Conservation (phyloP, 164 flowering plant genomes). For the Aristolochia fimbriata region DNA sequence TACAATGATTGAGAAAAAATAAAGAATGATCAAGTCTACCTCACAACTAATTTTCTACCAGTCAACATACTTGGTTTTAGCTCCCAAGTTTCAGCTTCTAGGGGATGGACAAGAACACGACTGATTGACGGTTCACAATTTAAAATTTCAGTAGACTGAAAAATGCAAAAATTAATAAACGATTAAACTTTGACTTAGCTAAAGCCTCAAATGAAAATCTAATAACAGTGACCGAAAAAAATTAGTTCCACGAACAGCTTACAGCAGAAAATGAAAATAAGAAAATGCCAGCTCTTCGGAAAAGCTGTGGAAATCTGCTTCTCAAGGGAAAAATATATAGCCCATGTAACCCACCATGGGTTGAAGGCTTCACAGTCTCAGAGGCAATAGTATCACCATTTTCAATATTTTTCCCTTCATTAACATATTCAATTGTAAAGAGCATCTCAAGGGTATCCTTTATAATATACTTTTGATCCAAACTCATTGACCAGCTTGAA, state of each 20-base stretch:
- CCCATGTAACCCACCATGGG: conserved; percentile 40
- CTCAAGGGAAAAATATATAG: conserved; percentile 47
- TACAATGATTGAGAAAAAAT: neutral
- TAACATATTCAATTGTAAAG: conserved; percentile 25
- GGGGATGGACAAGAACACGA: conserved; percentile 27
- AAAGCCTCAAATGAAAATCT: neutral
- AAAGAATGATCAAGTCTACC: conserved; percentile 17
- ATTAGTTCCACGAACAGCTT: neutral
- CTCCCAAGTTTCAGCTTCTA: conserved; percentile 29
- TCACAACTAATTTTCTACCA: conserved; percentile 10
- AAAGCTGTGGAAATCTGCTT: conserved; percentile 25
- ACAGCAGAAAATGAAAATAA: conserved; percentile 44
- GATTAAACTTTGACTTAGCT: too few species aligned
- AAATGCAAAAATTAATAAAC: too few species aligned
- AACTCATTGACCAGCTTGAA: conserved; percentile 13
- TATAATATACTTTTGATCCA: conserved; percentile 51
- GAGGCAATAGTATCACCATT: conserved; percentile 19
- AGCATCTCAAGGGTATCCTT: conserved; percentile 34
- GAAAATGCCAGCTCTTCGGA: conserved; percentile 44
- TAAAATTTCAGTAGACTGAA: too few species aligned
- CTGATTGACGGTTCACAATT: too few species aligned
- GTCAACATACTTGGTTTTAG: conserved; percentile 6
- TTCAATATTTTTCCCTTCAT: conserved; percentile 3
- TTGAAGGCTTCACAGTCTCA: conserved; percentile 20
- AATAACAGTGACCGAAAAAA: neutral